Conservation (phyloP, 495 filamentous ascomycete genomes). For the Monascus purpureus region DNA sequence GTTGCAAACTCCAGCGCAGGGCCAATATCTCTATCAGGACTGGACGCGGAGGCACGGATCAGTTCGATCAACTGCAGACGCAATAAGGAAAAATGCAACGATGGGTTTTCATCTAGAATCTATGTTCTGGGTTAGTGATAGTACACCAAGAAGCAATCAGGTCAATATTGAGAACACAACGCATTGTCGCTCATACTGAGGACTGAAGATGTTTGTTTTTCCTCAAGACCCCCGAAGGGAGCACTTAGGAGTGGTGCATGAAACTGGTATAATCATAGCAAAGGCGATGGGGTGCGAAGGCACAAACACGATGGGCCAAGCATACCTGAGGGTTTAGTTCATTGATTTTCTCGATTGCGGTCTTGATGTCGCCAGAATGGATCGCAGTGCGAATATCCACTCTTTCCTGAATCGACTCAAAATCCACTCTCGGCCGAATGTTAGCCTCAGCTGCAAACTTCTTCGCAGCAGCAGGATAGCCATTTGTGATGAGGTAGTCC, state of each 20-base stretch:
- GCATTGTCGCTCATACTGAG: slow-evolving; percentile 71
- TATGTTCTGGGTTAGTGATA: slow-evolving; percentile 29
- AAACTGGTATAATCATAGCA: slow-evolving; percentile 92
- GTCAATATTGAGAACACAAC: slow-evolving; percentile 6
- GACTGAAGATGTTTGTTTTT: slow-evolving; percentile 91
- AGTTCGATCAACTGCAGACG: slow-evolving; percentile 87
- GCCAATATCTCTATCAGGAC: slow-evolving; percentile 56
- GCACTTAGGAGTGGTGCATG: slow-evolving; percentile 98
- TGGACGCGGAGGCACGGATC: slow-evolving; percentile 58
- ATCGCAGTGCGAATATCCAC: slow-evolving; percentile 71
- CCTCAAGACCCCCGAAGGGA: slow-evolving; percentile 70
- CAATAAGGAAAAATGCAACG: slow-evolving; percentile 82
- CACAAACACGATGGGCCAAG: slow-evolving; percentile 3
- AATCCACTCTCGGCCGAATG: slow-evolving; percentile 54
- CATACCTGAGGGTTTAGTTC: slow-evolving; percentile 83
- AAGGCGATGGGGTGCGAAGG: slow-evolving; percentile 8
- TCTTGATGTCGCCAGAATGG: slow-evolving; percentile 68
- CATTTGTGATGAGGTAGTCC: slow-evolving; percentile 93
- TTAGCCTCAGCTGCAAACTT: slow-evolving; percentile 94
- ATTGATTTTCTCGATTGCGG: slow-evolving; percentile 76
- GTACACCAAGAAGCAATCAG: slow-evolving; percentile 6
- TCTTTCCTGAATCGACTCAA: slow-evolving; percentile 58
- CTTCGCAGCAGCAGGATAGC: slow-evolving; percentile 82
- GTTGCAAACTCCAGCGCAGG: slow-evolving; percentile 81
- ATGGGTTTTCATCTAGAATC: slow-evolving; percentile 75